These are phyloP conservation scores for Lentinula guzmanii DNA, from an alignment of 768 basidiomycete genomes.

Conservation along the genomic window DNA sequence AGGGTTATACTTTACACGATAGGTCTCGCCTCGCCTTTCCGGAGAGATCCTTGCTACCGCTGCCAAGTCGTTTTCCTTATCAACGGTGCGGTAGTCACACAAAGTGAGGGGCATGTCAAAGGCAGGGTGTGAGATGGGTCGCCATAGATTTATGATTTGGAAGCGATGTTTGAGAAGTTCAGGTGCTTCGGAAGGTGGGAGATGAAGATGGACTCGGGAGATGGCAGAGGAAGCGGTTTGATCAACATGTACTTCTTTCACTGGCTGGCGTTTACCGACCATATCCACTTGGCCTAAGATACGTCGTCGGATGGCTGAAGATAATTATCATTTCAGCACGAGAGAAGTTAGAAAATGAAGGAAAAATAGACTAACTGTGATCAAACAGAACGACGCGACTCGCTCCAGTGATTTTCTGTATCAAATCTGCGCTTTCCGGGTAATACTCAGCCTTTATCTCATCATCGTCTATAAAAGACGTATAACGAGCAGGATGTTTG, in stretches of 20 bases:
- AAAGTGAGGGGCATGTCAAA: constrained; percentile 23
- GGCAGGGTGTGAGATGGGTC: constrained; percentile 23
- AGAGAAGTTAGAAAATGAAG: background rate
- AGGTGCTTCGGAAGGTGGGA: constrained; percentile 18
- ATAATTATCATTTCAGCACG: background rate
- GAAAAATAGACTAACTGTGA: constrained; percentile 41
- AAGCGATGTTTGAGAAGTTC: constrained; percentile 19
- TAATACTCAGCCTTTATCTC: constrained; percentile 55
- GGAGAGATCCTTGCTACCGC: constrained; percentile 21
- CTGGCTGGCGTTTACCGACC: constrained; percentile 34
- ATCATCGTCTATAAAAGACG: constrained; percentile 41
- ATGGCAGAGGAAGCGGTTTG: constrained; percentile 22
- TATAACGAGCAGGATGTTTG: constrained; percentile 33
- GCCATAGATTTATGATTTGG: constrained; percentile 30
- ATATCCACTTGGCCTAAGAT: constrained; percentile 14
- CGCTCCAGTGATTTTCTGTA: constrained; percentile 58
- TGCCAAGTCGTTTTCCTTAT: constrained; percentile 17
- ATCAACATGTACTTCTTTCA: constrained; percentile 24
- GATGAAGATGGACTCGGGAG: constrained; percentile 20
- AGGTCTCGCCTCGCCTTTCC: constrained; percentile 25
- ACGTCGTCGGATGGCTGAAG: constrained; percentile 19
- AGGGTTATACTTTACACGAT: constrained; percentile 21
- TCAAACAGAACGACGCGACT: constrained; percentile 58
- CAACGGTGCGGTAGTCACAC: constrained; percentile 22
- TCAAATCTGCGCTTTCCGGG: constrained; percentile 49